Conservation (phyloP, 2,329 filamentous ascomycete genomes). For the Phyllosticta ampelicida region DNA sequence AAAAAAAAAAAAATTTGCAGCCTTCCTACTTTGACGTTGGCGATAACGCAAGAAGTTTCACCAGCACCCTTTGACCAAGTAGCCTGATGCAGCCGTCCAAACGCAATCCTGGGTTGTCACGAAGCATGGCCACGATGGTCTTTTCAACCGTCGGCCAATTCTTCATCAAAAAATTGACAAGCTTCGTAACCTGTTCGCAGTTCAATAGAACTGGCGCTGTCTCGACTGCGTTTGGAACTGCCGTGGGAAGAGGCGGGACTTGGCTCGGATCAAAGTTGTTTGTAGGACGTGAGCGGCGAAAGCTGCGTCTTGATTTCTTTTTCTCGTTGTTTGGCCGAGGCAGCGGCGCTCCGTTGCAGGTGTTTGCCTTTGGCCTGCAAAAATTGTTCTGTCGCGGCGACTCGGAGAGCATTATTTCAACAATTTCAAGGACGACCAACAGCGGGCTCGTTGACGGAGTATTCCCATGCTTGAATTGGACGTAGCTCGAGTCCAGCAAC, state of each 20-base stretch:
- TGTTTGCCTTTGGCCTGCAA: neutral
- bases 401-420: constrained; percentile 8
- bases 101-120: neutral
- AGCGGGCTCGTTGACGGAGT: constrained; percentile 4
- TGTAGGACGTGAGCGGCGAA: neutral
- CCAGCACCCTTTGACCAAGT: neutral
- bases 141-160: constrained; percentile 5
- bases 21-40: neutral
- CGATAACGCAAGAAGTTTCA: neutral
- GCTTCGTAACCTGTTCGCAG: constrained; percentile 1
- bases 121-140: neutral
- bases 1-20: neutral
- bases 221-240: neutral
- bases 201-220: neutral
- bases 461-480: neutral
- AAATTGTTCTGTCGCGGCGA: neutral
- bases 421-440: constrained; percentile 5
- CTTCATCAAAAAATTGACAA: constrained; percentile 7
- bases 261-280: neutral
- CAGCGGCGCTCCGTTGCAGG: neutral
- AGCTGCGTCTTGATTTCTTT: neutral
- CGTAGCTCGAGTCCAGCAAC: neutral
- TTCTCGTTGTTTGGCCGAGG: neutral
- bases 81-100: neutral
- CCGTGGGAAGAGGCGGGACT: neutral